These are phyloP conservation scores for Antrodiella citrinella DNA, from an alignment of 768 basidiomycete genomes.

Conservation along the genomic window DNA sequence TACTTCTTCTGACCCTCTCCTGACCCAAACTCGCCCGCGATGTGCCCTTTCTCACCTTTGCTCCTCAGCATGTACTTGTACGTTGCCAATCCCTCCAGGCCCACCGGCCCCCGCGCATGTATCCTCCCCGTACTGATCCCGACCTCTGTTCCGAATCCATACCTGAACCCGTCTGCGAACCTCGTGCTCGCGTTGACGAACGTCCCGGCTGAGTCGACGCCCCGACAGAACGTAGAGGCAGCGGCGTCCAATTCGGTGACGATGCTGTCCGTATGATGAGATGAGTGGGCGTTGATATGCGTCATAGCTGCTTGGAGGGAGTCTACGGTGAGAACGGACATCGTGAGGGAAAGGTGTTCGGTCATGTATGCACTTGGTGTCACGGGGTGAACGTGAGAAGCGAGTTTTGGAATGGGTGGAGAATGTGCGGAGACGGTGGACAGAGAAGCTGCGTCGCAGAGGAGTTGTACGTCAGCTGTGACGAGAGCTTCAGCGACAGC, in stretches of 20 bases:
- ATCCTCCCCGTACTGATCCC: conserved; percentile 96
- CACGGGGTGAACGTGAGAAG: conserved; percentile 44
- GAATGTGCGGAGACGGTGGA: conserved; percentile 39
- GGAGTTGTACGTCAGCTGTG: conserved; percentile 58
- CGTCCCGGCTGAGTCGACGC: conserved; percentile 87
- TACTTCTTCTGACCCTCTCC: conserved; percentile 65
- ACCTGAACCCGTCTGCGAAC: conserved; percentile 94
- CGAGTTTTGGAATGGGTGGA: conserved; percentile 25
- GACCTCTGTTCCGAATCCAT: conserved; percentile 96
- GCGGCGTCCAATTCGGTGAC: conserved; percentile 70
- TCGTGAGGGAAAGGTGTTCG: conserved; percentile 80
- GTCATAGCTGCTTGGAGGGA: conserved; percentile 68
- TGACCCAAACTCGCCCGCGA: conserved; percentile 79
- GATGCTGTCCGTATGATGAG: conserved; percentile 93
- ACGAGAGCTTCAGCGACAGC: conserved; percentile 68
- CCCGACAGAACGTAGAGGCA: conserved; percentile 69
- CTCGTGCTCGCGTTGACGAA: conserved; percentile 94
- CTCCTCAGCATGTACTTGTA: conserved; percentile 95
- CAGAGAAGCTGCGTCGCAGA: conserved; percentile 68
- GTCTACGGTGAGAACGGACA: conserved; percentile 72
- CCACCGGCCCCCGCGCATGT: conserved; percentile 94
- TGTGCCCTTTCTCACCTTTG: conserved; percentile 62
- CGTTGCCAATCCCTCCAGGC: conserved; percentile 85
- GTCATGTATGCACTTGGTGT: conserved; percentile 65
- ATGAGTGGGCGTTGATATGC: conserved; percentile 90